Conservation (phyloP, 2,329 filamentous ascomycete genomes). For the Aspergillus ochraceus region DNA sequence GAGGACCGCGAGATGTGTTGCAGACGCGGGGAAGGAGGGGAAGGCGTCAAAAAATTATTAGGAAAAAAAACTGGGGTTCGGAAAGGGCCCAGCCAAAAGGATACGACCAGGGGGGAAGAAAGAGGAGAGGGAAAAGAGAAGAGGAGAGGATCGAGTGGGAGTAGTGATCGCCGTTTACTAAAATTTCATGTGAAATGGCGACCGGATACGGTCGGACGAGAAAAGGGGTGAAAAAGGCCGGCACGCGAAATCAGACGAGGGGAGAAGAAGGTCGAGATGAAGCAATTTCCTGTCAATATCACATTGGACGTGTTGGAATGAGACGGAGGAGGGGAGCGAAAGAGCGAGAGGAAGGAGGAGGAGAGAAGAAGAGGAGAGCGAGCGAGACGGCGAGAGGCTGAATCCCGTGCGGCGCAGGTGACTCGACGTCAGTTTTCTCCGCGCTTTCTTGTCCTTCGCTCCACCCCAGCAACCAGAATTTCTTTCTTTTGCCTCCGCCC, state of each 20-base stretch:
- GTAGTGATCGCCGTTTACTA: slow-evolving; percentile 22
- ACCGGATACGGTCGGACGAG: slow-evolving; percentile 26
- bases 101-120: slow-evolving; percentile 8
- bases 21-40: slow-evolving; percentile 20
- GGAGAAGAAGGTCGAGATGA: neutral
- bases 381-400: slow-evolving; percentile 7
- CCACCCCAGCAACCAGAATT: neutral
- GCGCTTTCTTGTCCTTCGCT: slow-evolving; percentile 1
- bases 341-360: slow-evolving; percentile 3
- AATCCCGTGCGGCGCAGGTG: slow-evolving; percentile 15
- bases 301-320: slow-evolving; percentile 5
- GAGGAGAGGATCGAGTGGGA: slow-evolving; percentile 3
- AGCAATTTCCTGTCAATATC: neutral
- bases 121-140: slow-evolving; percentile 7
- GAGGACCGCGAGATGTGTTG: slow-evolving; percentile 13
- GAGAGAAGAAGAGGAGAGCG: slow-evolving; percentile 1
- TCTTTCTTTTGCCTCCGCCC: neutral
- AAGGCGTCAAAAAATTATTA: slow-evolving; percentile 6
- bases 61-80: slow-evolving; percentile 7
- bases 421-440: slow-evolving; percentile 9
- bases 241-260: neutral
- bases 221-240: neutral
- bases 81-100: slow-evolving; percentile 11
- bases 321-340: slow-evolving; percentile 12
- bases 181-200: slow-evolving; percentile 35